phyloP scores from a whole-genome alignment of 345 rosid genomes.

The Eucalyptus cladocalyx region DNA sequence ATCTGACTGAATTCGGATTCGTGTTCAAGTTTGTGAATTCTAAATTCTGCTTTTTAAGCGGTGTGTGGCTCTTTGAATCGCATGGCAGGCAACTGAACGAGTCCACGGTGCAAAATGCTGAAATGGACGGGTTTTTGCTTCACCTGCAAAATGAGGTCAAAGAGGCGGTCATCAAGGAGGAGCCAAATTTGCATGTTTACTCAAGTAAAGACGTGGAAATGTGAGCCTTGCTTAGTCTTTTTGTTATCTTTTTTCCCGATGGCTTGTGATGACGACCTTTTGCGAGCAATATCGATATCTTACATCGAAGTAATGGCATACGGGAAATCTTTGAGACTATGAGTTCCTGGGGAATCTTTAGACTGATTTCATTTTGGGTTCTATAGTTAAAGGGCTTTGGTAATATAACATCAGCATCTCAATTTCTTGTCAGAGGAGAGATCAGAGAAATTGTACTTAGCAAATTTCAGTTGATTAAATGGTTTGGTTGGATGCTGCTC shows the following conservation, averaged over 20 bases:
- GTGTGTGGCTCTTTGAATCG: neutral
- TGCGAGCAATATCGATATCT: neutral
- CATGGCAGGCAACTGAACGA: constrained; percentile 45
- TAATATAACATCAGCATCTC: neutral
- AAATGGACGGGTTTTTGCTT: constrained; percentile 77
- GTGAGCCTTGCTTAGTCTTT: constrained; percentile 24
- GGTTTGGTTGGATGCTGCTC: neutral
- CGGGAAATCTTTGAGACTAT: neutral
- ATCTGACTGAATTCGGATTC: neutral
- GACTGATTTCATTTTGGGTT: neutral
- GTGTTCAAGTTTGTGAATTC: neutral
- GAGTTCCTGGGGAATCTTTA: neutral
- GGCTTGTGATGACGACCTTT: neutral
- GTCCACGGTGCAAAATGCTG: constrained; percentile 42
- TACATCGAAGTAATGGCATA: neutral
- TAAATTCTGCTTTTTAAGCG: neutral
- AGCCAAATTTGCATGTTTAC: constrained; percentile 57
- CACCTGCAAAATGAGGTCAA: constrained; percentile 77
- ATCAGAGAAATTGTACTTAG: neutral
- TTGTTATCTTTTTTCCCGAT: neutral
- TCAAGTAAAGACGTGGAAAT: constrained; percentile 81
- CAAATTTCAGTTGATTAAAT: neutral
- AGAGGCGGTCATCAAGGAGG: constrained; percentile 50
- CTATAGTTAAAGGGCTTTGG: neutral
- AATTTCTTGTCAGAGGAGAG: neutral